Evolutionary conservation across 2,329 filamentous ascomycete species (phyloP).

Genomic region (Pseudonectria foliicola): DNA sequence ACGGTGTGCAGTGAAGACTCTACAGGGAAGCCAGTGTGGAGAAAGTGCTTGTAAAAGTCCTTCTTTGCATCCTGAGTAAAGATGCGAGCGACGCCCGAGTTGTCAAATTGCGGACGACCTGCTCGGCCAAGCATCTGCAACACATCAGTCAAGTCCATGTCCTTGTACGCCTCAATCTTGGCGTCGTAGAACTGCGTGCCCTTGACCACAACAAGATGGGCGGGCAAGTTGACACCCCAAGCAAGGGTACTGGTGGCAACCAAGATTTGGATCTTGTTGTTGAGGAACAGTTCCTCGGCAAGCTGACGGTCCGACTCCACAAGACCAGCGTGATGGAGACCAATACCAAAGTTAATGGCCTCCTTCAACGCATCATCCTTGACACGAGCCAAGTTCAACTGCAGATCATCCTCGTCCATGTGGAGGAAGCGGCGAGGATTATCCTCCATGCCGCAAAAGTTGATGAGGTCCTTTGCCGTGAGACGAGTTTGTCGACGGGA

Average conservation of each 20-base stretch:
- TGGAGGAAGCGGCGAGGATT: constrained; percentile 87
- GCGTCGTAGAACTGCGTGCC: constrained; percentile 98
- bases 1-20: constrained; percentile 96
- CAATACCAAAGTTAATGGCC: constrained; percentile 95
- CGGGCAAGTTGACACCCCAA: constrained; percentile 96
- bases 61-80: constrained; percentile 98
- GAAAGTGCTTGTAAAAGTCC: constrained; percentile 98
- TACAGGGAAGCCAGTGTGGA: constrained; percentile 96
- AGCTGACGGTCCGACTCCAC: constrained; percentile 90
- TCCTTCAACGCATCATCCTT: constrained; percentile 91
- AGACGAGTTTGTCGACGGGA: constrained; percentile 90
- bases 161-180: constrained; percentile 94
- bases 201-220: constrained; percentile 95
- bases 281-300: constrained; percentile 87
- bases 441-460: constrained; percentile 97
- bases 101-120: constrained; percentile 92
- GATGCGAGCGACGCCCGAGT: constrained; percentile 90
- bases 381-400: constrained; percentile 78
- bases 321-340: constrained; percentile 91
- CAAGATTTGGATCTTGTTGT: constrained; percentile 97
- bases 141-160: constrained; percentile 98
- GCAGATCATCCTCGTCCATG: constrained; percentile 91
- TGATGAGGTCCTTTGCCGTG: constrained; percentile 93
- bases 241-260: constrained; percentile 93
- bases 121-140: constrained; percentile 96